Base-by-base conservation (phyloP, 2,329 filamentous ascomycete species). In the Leptographium lundbergii region DNA sequence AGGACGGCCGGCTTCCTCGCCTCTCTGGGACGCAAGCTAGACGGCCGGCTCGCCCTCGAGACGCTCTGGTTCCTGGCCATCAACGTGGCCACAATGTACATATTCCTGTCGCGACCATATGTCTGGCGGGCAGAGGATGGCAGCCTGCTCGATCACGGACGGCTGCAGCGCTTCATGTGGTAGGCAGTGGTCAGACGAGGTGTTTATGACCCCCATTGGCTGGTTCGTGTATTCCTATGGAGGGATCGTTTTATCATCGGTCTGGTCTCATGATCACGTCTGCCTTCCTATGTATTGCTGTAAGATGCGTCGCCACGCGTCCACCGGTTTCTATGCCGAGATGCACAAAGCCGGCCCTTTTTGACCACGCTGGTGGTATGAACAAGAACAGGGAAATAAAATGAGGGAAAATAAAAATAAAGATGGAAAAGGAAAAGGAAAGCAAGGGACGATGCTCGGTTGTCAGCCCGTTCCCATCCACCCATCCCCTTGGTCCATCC, bases 161-260 rank as follows among this genome's bases (percentile, higher is more conserved):
- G 74, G 22, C 69, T 82, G 61, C 89, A 94, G 74, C 78, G 89
- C 57, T 95, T 95, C 69, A 88, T 95, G 83, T 95, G 88, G 88
- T 91, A 60, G 19, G 36, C 6, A 3, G 34, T 36, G 34, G 34
- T 14, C 39, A 42, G 14, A 42, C 39, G 3, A 24, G 7, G 14
- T n/a, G 22, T n/a, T n/a, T 48, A 48, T n/a, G 7, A 29, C 27
- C 27, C 34, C 34, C 34, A 36, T 14, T 36, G 34, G 9, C 24
- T 50, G 47, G 29, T 19, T 17, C 50, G 29, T 45, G 42, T 45
- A 45, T 45, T 22, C 19, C 42, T 45, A 22, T 42, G 5, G 17
- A 7, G 39, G 39, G 17, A 17, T 42, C 39, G 39, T n/a, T 45
- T n/a, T 45, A 45, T 45, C 42, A 7, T 45, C 42, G 42, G 42